Evolutionary conservation across 805 yeast species (phyloP), one percentile per base, ranked within the genome.

Genomic region (Candida maris): DNA sequence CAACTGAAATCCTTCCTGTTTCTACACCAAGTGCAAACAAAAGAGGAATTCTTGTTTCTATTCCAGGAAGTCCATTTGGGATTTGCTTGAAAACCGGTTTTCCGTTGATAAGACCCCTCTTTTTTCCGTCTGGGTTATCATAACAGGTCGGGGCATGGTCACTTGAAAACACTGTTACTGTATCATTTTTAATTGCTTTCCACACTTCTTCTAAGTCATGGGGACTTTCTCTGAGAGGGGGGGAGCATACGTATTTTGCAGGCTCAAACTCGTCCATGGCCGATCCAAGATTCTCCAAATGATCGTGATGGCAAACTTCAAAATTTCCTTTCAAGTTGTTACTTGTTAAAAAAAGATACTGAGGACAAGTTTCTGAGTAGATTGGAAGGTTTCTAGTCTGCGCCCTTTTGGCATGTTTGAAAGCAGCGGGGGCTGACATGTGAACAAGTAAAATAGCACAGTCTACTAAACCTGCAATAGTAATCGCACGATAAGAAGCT

Each of bases 291-390:
- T 21, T 21, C 10, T 55, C 46, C 13, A 39, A 32, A 37, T 58
- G 52, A 9, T 51, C 49, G 34, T 56, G 51, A 23, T 51, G 49
- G 20, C 49, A 42, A 22, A 46, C 44, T 3, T 52, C 51, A 29
- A n/a, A n/a, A n/a, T n/a, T n/a, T n/a, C 38, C 39, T 35, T 59
- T 58, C 34, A 67, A 44, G 16, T 54, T 54, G 26, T 65, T 69
- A 22, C 66, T 61, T 3, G 72, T 67, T 17, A 71, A 45, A 36
- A 68, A 64, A 19, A 70, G 49, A 41, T 71, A 71, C 52, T 71
- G 77, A 7, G 75, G 75, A 42, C 76, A 71, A 1, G 76, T 70
- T 44, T 71, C 75, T 6, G 74, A 72, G 43, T 54, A 65, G 4
- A 71, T 58, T n/a, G 75, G 74, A 17, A 58, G 48, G 38, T 62